phyloP scores from a whole-genome alignment of 2,329 filamentous ascomycete species.

The Epichloe gansuensis region DNA sequence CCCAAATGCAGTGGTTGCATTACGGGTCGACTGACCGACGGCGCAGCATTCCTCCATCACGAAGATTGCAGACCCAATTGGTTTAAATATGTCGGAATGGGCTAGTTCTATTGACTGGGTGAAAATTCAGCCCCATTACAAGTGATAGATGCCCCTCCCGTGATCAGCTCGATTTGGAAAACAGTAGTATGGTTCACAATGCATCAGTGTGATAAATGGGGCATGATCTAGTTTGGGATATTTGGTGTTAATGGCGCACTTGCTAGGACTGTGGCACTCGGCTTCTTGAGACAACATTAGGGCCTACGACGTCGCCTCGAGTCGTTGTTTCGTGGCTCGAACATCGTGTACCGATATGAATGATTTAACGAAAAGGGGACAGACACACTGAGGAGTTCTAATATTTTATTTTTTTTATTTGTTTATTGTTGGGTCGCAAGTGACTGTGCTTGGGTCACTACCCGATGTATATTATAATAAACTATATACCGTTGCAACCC shows the following conservation, averaged over 20 bases:
- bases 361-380: conserved; percentile 2
- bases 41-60: conserved; percentile 69
- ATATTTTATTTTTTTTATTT: not conserved
- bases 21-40: conserved; percentile 80
- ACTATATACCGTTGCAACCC: conserved; percentile 51
- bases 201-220: not conserved
- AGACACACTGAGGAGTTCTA: not conserved
- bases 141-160: not conserved
- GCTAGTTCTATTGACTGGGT: conserved; percentile 29
- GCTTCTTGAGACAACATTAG: not conserved
- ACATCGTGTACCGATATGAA: conserved; percentile 2
- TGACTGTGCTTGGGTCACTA: not conserved
- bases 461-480: conserved; percentile 14
- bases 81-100: conserved; percentile 89
- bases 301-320: not conserved
- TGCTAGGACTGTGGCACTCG: not conserved
- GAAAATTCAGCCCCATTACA: not conserved
- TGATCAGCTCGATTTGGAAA: not conserved
- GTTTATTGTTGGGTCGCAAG: not conserved
- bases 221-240: not conserved
- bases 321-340: not conserved
- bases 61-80: conserved; percentile 94
- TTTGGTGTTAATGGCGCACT: conserved; percentile 6
- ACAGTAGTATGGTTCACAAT: not conserved
- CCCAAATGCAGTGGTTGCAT: conserved; percentile 83